These are phyloP conservation scores for Pseudevernia furfuracea DNA, from an alignment of 495 filamentous ascomycete species.

Conservation along the genomic window DNA sequence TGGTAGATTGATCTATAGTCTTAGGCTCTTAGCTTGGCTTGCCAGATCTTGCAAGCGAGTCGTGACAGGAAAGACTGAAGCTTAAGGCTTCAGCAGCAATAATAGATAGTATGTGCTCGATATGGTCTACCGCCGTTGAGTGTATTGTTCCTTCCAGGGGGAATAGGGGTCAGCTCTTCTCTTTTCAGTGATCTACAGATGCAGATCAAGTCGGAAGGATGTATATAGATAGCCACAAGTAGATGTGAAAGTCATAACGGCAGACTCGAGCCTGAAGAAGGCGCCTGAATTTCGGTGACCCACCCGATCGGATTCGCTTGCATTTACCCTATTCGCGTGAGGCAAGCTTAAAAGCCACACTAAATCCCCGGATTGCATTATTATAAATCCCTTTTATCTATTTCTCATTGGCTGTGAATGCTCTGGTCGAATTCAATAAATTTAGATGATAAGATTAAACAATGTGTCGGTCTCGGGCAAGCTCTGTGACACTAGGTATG, in stretches of 20 bases:
- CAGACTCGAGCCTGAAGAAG: neutral
- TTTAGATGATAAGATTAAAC: constrained; percentile 17
- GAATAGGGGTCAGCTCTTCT: neutral
- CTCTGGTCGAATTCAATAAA: neutral
- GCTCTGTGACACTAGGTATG: too few relatives aligned
- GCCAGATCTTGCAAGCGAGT: constrained; percentile 2
- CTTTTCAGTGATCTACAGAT: neutral
- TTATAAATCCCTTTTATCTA: neutral
- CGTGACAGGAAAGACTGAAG: neutral
- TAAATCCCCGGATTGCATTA: constrained; percentile 8
- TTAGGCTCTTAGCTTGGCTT: neutral
- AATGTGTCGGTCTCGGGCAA: too few relatives aligned
- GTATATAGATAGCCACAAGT: neutral
- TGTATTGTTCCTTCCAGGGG: neutral
- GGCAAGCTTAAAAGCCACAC: neutral
- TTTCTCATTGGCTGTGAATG: constrained; percentile 5
- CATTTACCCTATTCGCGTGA: constrained; percentile 4
- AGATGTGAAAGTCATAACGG: neutral
- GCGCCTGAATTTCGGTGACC: constrained; percentile 1
- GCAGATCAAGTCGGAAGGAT: neutral
- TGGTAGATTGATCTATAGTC: neutral
- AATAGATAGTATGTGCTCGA: too few relatives aligned
- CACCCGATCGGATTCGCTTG: constrained; percentile 8
- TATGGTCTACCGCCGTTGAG: too few relatives aligned
- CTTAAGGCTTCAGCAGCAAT: too few relatives aligned